These are phyloP conservation scores for Tetrahymena borealis DNA, from an alignment of 73 alveolate genomes.

Conservation along the genomic window DNA sequence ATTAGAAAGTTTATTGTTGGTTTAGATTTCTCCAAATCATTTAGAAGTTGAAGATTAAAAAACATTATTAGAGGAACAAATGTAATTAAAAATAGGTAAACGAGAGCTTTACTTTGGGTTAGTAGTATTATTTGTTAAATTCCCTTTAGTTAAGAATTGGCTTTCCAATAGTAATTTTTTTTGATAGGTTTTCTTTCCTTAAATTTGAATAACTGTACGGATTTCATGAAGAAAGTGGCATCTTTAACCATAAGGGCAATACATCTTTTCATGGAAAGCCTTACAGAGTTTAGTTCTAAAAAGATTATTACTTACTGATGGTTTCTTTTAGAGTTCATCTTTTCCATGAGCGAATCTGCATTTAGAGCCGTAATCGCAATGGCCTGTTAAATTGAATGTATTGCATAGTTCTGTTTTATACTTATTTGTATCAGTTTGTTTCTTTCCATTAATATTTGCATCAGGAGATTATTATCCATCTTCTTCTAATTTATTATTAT, in stretches of 20 bases:
- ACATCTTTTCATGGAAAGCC: slow-evolving; percentile 7
- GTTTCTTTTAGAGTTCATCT: slow-evolving; percentile 44
- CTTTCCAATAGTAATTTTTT: neutral
- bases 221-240: slow-evolving; percentile 17
- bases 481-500: neutral
- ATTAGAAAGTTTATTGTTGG: neutral
- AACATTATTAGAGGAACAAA: neutral
- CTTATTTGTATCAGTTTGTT: slow-evolving; percentile 13
- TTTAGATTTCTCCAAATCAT: neutral
- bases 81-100: neutral
- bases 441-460: neutral
- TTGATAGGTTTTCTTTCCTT: neutral
- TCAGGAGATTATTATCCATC: neutral
- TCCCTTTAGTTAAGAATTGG: too few relatives aligned
- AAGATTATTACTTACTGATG: neutral
- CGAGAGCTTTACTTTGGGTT: neutral
- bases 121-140: neutral
- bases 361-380: slow-evolving; percentile 63
- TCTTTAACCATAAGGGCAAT: slow-evolving; percentile 26
- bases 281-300: slow-evolving; percentile 10
- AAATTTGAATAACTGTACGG: neutral
- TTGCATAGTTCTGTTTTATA: slow-evolving; percentile 69
- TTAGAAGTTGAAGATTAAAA: neutral
- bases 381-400: slow-evolving; percentile 47
- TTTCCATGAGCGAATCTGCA: slow-evolving; percentile 76